Evolutionary conservation across 495 filamentous ascomycete species (phyloP), one percentile per base, ranked within the genome.

Genomic region (Penicillium odoratum): DNA sequence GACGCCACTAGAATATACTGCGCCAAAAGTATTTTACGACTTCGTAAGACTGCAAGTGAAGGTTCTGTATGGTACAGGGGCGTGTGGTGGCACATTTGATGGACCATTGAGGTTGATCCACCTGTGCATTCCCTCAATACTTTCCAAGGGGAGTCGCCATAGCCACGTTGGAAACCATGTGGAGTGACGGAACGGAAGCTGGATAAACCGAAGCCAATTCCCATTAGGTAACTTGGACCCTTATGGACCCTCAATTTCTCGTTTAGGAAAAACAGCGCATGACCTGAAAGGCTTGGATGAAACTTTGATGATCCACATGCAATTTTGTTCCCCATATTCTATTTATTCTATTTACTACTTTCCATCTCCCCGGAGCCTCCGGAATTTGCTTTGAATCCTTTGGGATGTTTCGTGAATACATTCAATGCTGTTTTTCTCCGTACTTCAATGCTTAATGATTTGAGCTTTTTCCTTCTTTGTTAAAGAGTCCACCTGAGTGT

Each of bases 301-400:
- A 60, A 64, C 57, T 47, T 47, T 46, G 15, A 7, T 10, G 53
- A 28, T 63, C 61, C 56, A 58, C 59, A 44, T 15, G 34, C 51
- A 51, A 28, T 51, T 4, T 13, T 13, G 15, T 64, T 60, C 58
- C 51, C 55, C 57, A 57, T 60, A 18, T 59, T 64, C 57, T 60
- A 64, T 60, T 60, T 60, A 64, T 60, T 55, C 28, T 31, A 64
- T 60, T 64, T 64, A 64, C 58, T 60, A 36, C 30, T 51, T 29
- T 47, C 1, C n/a, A 13, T 48, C 28, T 15, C 33, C 25, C 26
- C 18, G 11, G 15, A 30, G 21, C 21, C 36, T 42, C 9, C 38
- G 7, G 30, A 38, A 30, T 48, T 18, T n/a, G 8, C 1, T 48
- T 53, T 43, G 15, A 51, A n/a, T 43, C 36, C 30, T 53, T 42